These are phyloP conservation scores for Deinandra increscens DNA, from an alignment of 129 eudicot species.

Conservation along the genomic window DNA sequence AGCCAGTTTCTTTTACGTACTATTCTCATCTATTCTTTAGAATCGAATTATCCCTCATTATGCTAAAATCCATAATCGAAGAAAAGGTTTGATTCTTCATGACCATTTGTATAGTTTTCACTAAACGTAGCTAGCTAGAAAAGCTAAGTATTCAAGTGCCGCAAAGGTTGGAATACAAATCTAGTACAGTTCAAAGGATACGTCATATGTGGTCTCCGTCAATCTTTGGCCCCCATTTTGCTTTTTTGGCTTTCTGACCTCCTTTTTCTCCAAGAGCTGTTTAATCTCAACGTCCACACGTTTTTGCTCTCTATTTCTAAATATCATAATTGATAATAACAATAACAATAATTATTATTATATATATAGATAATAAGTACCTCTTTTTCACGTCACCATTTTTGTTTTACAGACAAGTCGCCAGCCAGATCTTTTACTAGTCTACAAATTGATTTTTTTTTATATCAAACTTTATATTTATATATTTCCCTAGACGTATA, in stretches of 20 bases:
- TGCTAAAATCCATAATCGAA: too few species aligned
- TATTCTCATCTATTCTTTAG: too few species aligned
- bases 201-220: not conserved
- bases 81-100: too few species aligned
- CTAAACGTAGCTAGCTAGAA: not conserved
- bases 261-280: constrained; percentile 24
- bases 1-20: too few species aligned
- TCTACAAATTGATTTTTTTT: too few species aligned
- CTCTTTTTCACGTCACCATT: constrained; percentile 25
- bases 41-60: too few species aligned
- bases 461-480: not conserved
- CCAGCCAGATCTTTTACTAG: constrained; percentile 5
- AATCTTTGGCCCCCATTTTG: constrained; percentile 1
- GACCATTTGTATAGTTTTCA: too few species aligned
- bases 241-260: constrained; percentile 1
- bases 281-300: constrained; percentile 26
- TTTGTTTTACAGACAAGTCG: not conserved
- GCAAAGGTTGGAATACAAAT: constrained; percentile 7
- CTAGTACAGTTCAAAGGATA: not conserved
- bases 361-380: constrained; percentile 6
- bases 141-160: not conserved
- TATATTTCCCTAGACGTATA: not conserved
- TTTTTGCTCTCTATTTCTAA: constrained; percentile 2
- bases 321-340: not conserved
- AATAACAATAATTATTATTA: too few species aligned